Conservation (phyloP, 1,284 basidiomycete species). For the Omphalotus olearius region DNA sequence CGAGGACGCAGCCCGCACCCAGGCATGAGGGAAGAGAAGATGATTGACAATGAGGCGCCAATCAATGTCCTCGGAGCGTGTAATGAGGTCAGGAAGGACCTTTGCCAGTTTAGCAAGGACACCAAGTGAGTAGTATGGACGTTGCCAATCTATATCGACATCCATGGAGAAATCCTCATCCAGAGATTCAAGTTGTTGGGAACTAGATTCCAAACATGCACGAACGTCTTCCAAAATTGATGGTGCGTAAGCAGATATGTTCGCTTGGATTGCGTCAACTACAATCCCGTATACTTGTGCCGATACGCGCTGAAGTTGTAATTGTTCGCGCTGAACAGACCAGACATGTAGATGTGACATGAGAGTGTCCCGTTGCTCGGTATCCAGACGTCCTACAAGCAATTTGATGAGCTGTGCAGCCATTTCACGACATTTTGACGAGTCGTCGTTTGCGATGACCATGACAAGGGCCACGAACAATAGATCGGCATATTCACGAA, state of each 20-base stretch:
- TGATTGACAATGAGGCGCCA: constrained; percentile 68
- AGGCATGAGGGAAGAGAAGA: constrained; percentile 89
- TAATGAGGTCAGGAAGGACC: constrained; percentile 47
- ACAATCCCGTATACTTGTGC: constrained; percentile 81
- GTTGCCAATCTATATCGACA: constrained; percentile 72
- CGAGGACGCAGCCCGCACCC: constrained; percentile 85
- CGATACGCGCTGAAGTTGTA: constrained; percentile 66
- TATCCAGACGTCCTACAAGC: constrained; percentile 68
- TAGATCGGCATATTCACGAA: constrained; percentile 84
- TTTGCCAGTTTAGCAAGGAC: constrained; percentile 64
- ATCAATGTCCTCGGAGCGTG: constrained; percentile 38
- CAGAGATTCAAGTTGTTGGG: constrained; percentile 30
- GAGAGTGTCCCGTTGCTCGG: constrained; percentile 54
- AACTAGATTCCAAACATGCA: constrained; percentile 45
- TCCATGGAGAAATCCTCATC: constrained; percentile 44
- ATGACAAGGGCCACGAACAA: constrained; percentile 92
- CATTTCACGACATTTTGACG: constrained; percentile 85
- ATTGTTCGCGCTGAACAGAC: constrained; percentile 63
- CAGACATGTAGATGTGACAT: constrained; percentile 78
- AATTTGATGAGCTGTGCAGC: constrained; percentile 79
- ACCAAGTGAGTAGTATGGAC: constrained; percentile 79
- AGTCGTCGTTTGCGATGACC: constrained; percentile 92
- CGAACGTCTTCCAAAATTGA: constrained; percentile 60
- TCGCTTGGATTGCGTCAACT: constrained; percentile 58
- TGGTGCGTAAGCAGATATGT: constrained; percentile 44